phyloP scores from a whole-genome alignment of 148 eudicot species.

The Rhododendron vialii region DNA sequence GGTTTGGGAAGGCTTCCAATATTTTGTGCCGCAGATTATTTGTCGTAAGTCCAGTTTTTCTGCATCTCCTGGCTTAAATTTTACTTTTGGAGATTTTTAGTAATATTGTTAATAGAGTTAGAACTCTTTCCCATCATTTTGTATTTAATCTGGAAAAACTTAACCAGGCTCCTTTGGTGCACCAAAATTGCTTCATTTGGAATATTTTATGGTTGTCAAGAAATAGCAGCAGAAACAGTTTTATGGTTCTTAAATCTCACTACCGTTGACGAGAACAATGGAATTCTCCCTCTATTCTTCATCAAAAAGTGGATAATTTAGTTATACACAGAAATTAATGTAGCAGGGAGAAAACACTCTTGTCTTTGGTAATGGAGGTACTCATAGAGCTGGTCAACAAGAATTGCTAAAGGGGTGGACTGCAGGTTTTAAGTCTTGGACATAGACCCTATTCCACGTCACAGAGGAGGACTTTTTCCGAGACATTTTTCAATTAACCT shows the following conservation, averaged over 20 bases:
- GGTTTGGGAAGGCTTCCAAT: constrained; percentile 85
- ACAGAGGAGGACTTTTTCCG: not conserved
- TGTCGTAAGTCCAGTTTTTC: constrained; percentile 58
- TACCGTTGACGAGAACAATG: not conserved
- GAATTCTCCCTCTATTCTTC: not conserved
- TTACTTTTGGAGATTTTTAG: not conserved
- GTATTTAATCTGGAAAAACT: not conserved
- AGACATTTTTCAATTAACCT: not conserved
- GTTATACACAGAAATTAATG: not conserved
- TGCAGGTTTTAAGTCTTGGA: not conserved
- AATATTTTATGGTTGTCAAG: not conserved
- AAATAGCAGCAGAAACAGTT: not conserved
- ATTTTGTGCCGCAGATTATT: constrained; percentile 66
- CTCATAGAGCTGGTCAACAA: not conserved
- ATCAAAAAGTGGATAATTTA: not conserved
- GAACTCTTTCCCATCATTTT: not conserved
- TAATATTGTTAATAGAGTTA: not conserved
- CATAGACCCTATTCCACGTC: not conserved
- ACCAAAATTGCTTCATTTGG: not conserved
- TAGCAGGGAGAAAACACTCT: not conserved
- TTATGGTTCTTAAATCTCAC: not conserved
- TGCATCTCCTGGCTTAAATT: not conserved
- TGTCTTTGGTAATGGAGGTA: not conserved
- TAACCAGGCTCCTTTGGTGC: not conserved
- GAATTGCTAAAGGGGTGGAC: not conserved